Base-by-base conservation (phyloP, 805 yeast species). In the Candida suzukii region DNA sequence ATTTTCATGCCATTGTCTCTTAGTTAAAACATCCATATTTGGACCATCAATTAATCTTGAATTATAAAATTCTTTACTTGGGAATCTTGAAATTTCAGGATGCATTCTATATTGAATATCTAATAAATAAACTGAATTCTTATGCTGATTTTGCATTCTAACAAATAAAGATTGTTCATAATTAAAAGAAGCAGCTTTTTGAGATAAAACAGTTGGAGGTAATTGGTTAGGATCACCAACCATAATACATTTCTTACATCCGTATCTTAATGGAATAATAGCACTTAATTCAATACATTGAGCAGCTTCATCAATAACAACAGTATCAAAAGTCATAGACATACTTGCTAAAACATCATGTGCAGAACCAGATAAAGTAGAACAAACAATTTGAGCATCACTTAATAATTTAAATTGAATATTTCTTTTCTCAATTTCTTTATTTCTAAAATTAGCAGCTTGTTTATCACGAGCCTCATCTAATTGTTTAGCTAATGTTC, bases 181-280 rank as follows among this genome's bases (percentile, higher is more conserved):
- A 34, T 78, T 76, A 51, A 70, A 75, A 4, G 76, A 68, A 1
- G 95, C 82, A 1, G 99, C 98, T 13, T 78, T 82, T 51, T 84
- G 88, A 0, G 97, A 91, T 17, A 93, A 64, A 11, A 91, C 98
- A 0, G 99, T 91, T 0, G 99, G 99, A 0, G 99, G 99, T 47
- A 93, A 71, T 64, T 93, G 99, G 58, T 93, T 90, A 2, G 98
- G 98, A 66, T 93, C 99, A 59, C 99, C 99, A 36, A 93, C 99
- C 95, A 93, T 84, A 38, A 93, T 83, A 65, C 98, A 91, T 41
- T 80, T 78, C 45, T 73, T 80, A 52, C 95, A 85, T 2, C 98
- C 98, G 58, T 90, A 93, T 54, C 95, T 70, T 48, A 93, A 67
- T 0, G 99, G 99, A 52, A 91, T 91, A 21, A 93, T 74, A 0